Evolutionary conservation across 2,329 filamentous ascomycete species (phyloP), one percentile per base, ranked within the genome.

Genomic region (Hymenotorrendiella dingleyae): DNA sequence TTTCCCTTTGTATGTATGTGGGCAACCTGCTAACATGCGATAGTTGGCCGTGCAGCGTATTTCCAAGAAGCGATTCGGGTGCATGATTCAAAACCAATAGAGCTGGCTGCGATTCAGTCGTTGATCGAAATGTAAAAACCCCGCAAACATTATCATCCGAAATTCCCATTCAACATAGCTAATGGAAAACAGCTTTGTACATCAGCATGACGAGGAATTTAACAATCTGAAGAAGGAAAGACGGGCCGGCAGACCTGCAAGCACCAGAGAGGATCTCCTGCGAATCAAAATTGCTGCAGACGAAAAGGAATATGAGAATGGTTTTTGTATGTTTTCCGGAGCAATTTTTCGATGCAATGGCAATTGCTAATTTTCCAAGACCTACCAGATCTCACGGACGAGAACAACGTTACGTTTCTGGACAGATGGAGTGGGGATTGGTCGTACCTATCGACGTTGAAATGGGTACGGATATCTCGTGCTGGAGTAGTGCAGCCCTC

Each of bases 351-450:
- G 8, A 10, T 29, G 27, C 36, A 36, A 8, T 6, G 6, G 20
- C 20, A n/a, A 7, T 16, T 20, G 10, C 11, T 17, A 27, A 4
- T 3, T n/a, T 4, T 23, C 23, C 23, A 42, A 82, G 79, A 78
- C 47, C 64, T 94, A 29, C 90, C 91, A 0, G 86, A 96, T 60
- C 68, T 96, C 41, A 76, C 79, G 42, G 74, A 80, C 30, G 70
- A 73, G 29, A 74, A 81, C 36, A 88, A 82, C 53, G 66, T 86
- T 39, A 65, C 72, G 44, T 73, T 76, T 52, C 65, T 97, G 29
- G 74, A 78, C 49, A 71, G 73, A 17, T 97, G 89, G 87, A 84
- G 88, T 51, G 85, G 86, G 4, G 77, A 85, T 20, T 97, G 91
- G 91, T 74, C 85, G 7, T 83, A 84, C 55, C 72, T 96, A 49